These are phyloP conservation scores for Obelidium mucronatum DNA, from an alignment of 192 early-diverging fungal genomes.

Conservation along the genomic window DNA sequence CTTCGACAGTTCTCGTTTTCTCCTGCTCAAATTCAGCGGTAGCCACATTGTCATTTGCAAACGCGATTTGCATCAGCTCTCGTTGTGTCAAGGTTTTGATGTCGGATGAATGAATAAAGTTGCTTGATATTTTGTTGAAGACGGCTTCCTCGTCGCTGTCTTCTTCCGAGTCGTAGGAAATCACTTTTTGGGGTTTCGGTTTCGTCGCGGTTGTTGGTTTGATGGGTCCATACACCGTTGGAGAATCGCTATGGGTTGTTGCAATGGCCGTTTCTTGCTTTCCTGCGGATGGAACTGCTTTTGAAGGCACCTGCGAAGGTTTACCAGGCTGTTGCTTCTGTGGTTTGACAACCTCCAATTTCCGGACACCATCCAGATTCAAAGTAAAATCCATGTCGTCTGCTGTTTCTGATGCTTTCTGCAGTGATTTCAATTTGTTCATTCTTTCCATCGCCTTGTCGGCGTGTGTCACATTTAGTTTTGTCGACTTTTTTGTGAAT, in stretches of 20 bases:
- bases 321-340: background rate
- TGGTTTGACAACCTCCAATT: conserved; percentile 49
- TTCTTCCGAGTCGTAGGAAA: conserved; percentile 43
- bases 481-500: conserved; percentile 62
- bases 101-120: conserved; percentile 61
- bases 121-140: conserved; percentile 4
- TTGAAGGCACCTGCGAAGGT: background rate
- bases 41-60: conserved; percentile 92
- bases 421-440: conserved; percentile 70
- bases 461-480: conserved; percentile 60
- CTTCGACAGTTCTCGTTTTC: conserved; percentile 72
- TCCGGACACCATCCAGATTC: conserved; percentile 71
- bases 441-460: conserved; percentile 71
- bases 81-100: conserved; percentile 70
- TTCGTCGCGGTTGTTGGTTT: background rate
- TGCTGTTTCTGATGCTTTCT: conserved; percentile 42
- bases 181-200: background rate
- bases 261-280: conserved; percentile 13
- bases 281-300: background rate
- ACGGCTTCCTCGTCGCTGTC: conserved; percentile 46
- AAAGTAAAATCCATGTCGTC: conserved; percentile 71
- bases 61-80: conserved; percentile 91
- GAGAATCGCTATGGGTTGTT: conserved; percentile 21
- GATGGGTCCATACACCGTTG: background rate
- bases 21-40: conserved; percentile 91